Evolutionary conservation across 2,329 filamentous ascomycete genomes (phyloP), one percentile per base, ranked within the genome.

Genomic region (Cercospora sojina): DNA sequence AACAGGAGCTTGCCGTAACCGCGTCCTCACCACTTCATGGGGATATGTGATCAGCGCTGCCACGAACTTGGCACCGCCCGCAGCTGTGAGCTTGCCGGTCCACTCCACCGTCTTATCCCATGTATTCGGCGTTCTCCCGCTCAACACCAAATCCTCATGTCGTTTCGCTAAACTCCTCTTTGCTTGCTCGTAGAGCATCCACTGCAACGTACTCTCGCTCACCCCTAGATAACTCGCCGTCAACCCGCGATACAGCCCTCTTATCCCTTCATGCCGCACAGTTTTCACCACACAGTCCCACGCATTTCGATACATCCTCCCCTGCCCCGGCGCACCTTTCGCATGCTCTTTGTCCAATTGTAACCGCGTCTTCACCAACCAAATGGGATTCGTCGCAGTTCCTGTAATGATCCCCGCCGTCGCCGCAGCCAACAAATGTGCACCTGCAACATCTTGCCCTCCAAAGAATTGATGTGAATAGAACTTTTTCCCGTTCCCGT

Each of bases 351-450:
- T 96, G 82, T 98, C 93, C 35, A 98, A 86, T 80, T 98, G 93
- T 73, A 98, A 78, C 32, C 93, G 85, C 47, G 93, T 98, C 84
- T 98, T 98, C 76, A 98, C 88, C 69, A 98, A 86, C 93, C 93
- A 98, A 75, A 98, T 97, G 1, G 93, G 93, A 79, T 97, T 97
- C 41, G 93, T 98, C 23, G 90, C 91, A 0, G 94, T 97, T 56
- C 91, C 91, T 0, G 94, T 97, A 6, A 90, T 89, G 51, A 97
- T 86, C 2, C 93, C 93, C 0, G 93, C 93, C 16, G 86, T 84
- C 1, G 91, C 87, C 5, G 91, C 93, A 1, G 92, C 89, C 56
- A 86, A 82, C 8, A 97, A 83, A 77, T 97, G 92, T 10, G 97
- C 88, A 84, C 87, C 90, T 0, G 90, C 86, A 13, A 87, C 86